phyloP scores from a whole-genome alignment of 2,329 filamentous ascomycete species.

The Nigrospora oryzae region DNA sequence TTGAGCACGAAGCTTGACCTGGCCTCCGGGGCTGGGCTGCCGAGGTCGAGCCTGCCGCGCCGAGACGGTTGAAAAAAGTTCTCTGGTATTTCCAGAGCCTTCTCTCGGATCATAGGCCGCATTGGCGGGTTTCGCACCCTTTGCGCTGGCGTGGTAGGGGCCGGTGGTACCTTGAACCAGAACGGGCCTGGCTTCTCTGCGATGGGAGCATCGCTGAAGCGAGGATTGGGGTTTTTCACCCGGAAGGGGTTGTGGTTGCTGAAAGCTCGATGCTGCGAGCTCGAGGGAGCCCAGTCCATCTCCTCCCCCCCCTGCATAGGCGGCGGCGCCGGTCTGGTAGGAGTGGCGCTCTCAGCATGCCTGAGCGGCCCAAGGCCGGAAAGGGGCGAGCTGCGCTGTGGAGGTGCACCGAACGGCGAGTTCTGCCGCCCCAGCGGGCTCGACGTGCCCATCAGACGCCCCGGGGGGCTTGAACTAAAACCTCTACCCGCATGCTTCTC shows the following conservation, averaged over 20 bases:
- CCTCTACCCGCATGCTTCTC: too few relatives aligned
- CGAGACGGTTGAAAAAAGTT: conserved; percentile 36
- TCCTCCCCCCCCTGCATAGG: conserved; percentile 37
- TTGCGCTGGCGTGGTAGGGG: conserved; percentile 58
- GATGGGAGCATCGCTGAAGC: conserved; percentile 37
- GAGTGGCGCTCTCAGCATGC: conserved; percentile 8
- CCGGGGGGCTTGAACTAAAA: not conserved
- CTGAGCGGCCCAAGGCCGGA: conserved; percentile 10
- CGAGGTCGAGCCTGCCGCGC: conserved; percentile 14
- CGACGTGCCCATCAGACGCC: not conserved
- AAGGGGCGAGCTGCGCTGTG: conserved; percentile 3
- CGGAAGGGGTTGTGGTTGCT: conserved; percentile 31
- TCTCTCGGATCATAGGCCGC: conserved; percentile 40
- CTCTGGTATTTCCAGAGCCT: conserved; percentile 32
- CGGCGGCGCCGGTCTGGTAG: conserved; percentile 4
- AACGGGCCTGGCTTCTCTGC: conserved; percentile 46
- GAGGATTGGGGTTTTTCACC: conserved; percentile 29
- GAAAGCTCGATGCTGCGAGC: conserved; percentile 47
- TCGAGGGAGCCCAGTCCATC: conserved; percentile 69
- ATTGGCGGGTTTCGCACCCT: conserved; percentile 53
- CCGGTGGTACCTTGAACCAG: conserved; percentile 61
- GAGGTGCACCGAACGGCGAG: conserved; percentile 3
- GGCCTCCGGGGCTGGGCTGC: conserved; percentile 5
- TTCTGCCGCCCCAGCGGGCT: conserved; percentile 1
- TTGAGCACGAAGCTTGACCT: conserved; percentile 13